Conservation (phyloP, 768 basidiomycete genomes). For the Tulasnella sp. region DNA sequence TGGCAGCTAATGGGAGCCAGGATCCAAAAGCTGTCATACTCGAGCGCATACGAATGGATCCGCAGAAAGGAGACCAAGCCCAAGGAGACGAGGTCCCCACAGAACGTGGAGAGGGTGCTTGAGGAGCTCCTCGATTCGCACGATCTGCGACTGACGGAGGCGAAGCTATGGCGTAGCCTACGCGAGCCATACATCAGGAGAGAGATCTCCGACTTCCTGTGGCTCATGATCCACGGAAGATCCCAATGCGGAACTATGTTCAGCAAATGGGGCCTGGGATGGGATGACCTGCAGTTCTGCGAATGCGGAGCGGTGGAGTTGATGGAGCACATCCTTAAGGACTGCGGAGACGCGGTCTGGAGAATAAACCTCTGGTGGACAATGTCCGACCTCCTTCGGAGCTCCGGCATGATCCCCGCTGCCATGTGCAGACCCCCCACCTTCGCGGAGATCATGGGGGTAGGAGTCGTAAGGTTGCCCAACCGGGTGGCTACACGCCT, state of each 20-base stretch:
- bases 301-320: neutral
- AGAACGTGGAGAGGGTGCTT: too few relatives aligned
- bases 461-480: neutral
- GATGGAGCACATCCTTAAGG: neutral
- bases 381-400: neutral
- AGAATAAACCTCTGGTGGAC: neutral
- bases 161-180: neutral
- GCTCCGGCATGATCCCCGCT: too few relatives aligned
- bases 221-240: neutral
- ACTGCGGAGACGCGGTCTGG: neutral
- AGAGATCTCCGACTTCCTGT: conserved; percentile 23
- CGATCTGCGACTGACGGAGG: too few relatives aligned
- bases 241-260: neutral
- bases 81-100: too few relatives aligned
- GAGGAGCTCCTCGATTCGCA: too few relatives aligned
- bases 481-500: neutral
- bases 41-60: too few relatives aligned
- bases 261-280: neutral
- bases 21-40: too few relatives aligned
- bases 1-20: too few relatives aligned
- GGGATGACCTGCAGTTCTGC: conserved; percentile 6
- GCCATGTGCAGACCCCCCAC: neutral
- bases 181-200: neutral
- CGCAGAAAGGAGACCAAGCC: too few relatives aligned
- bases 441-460: neutral